Evolutionary conservation across 768 basidiomycete genomes (phyloP), one percentile per base, ranked within the genome.

Genomic region (Suillus hirtellus): DNA sequence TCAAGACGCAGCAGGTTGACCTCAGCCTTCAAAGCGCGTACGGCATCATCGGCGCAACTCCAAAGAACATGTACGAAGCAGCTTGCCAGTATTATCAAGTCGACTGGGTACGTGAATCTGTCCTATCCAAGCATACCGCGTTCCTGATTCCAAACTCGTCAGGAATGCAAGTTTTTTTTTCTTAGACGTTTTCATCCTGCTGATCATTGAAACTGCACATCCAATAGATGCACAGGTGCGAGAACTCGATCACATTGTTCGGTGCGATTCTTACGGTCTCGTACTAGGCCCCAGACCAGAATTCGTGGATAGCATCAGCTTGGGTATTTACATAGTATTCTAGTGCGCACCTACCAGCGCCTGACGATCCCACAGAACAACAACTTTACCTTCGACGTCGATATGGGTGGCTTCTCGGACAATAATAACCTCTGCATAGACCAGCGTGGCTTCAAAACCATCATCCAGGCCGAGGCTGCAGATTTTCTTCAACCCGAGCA

Each of bases 221-320:
- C 63, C 21, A 58, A 14, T 59, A 73, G 73, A 60, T 58, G 73
- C 73, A 11, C 73, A 75, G 73, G 75, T 72, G 61, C n/a, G 70
- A 11, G 8, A 21, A 43, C 4, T 3, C 8, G 5, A 53, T 4
- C 37, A 15, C 14, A 34, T 3, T 1, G 50, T 34, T 35, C 11
- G 0, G 4, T 19, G 21, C 15, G 10, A 53, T 4, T 10, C 56
- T 63, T 64, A 80, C 63, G 79, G 62, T 80, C 80, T 68, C 80
- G 77, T 76, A 84, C 79, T 44, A 89, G 68, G 79, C 84, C 3
- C 88, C 88, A 1, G 86, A 87, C 38, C 80, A 87, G 69, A 84
- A 83, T 0, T 89, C 87, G 0, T 83, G 83, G 78, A 75, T 89
- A 24, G 86, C 86, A n/a, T 81, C 85, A 5, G 80, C 86, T 24